phyloP scores from a whole-genome alignment of 768 basidiomycete genomes.

The Lyophyllum decastes region DNA sequence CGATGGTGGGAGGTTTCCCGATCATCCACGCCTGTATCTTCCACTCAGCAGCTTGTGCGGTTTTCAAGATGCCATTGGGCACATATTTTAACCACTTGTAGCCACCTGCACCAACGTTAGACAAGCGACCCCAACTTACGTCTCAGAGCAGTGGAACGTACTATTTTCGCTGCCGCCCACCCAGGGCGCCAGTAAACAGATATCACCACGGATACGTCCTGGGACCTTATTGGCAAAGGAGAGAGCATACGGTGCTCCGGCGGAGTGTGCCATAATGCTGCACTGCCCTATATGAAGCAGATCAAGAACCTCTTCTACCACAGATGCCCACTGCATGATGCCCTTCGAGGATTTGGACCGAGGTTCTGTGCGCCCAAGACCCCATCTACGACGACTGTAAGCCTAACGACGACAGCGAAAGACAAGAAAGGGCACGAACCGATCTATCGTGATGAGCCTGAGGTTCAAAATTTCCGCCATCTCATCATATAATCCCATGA shows the following conservation, averaged over 20 bases:
- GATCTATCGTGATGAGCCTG: conserved; percentile 91
- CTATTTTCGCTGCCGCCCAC: conserved; percentile 89
- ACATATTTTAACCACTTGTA: conserved; percentile 99
- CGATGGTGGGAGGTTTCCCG: conserved; percentile 87
- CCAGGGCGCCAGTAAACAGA: conserved; percentile 95
- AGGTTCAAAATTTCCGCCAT: conserved; percentile 88
- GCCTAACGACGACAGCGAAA: conserved; percentile 8
- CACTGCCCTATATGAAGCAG: conserved; percentile 74
- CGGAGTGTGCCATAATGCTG: conserved; percentile 93
- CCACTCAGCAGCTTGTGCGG: conserved; percentile 97
- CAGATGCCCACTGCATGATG: conserved; percentile 86
- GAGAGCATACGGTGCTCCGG: conserved; percentile 92
- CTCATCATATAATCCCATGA: conserved; percentile 95
- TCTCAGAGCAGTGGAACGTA: conserved; percentile 38
- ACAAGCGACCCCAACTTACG: conserved; percentile 1
- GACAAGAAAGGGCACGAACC: conserved; percentile 44
- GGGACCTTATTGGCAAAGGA: conserved; percentile 80
- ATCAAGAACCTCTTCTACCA: conserved; percentile 90
- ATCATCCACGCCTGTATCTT: conserved; percentile 96
- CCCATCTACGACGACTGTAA: conserved; percentile 63
- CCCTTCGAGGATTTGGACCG: conserved; percentile 70
- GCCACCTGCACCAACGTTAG: conserved; percentile 47
- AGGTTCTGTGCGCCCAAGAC: conserved; percentile 84
- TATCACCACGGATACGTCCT: conserved; percentile 75
- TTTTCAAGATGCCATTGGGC: conserved; percentile 88